phyloP scores from a whole-genome alignment of 257 asterid species.

The Przewalskia tangutica region DNA sequence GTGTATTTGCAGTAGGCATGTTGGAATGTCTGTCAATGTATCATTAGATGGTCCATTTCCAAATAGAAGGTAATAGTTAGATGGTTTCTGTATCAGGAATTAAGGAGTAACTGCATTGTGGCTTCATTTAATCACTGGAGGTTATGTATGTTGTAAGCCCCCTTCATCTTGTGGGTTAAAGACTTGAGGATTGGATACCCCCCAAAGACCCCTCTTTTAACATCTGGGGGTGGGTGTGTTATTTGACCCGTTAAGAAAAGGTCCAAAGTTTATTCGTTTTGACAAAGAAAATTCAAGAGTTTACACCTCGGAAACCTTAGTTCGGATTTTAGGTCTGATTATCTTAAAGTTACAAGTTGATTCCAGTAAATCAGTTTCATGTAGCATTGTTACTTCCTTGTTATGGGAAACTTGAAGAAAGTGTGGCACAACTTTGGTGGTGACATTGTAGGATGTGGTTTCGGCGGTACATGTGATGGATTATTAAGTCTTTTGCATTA shows the following conservation, averaged over 20 bases:
- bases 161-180: neutral
- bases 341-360: neutral
- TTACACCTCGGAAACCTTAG: neutral
- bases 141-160: neutral
- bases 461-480: neutral
- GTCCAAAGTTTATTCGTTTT: neutral
- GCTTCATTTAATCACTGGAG: neutral
- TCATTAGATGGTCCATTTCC: neutral
- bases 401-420: neutral
- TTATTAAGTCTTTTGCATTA: neutral
- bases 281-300: neutral
- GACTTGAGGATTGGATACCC: neutral
- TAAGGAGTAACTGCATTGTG: neutral
- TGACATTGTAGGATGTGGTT: neutral
- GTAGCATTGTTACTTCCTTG: neutral
- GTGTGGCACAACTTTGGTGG: neutral
- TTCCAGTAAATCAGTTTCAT: neutral
- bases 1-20: neutral
- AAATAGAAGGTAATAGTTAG: neutral
- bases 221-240: neutral
- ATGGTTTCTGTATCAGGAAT: neutral
- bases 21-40: neutral
- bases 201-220: neutral
- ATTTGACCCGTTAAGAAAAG: neutral
- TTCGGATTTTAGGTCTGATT: neutral